phyloP scores from a whole-genome alignment of 1,139 yeast genomes.

The Lodderomyces margitis region DNA sequence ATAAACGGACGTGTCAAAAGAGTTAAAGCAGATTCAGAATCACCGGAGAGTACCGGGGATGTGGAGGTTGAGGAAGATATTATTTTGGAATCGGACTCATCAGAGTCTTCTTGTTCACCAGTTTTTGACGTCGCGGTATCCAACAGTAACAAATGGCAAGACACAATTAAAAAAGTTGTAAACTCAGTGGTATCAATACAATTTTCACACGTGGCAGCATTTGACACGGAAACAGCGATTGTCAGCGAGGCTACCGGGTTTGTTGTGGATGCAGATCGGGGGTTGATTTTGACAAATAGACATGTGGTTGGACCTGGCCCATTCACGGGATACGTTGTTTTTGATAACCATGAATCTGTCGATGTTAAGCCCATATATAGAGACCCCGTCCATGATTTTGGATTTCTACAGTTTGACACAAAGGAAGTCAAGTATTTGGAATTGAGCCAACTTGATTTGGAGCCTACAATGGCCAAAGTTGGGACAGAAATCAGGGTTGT shows the following conservation, averaged over 20 bases:
- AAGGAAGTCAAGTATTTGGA: slow-evolving; percentile 68
- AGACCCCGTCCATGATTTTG: slow-evolving; percentile 88
- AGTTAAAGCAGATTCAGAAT: neutral
- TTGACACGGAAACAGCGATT: slow-evolving; percentile 80
- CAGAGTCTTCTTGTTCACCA: slow-evolving; percentile 11
- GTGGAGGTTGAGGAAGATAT: slow-evolving; percentile 14
- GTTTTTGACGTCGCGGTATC: slow-evolving; percentile 16
- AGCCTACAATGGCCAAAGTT: slow-evolving; percentile 81
- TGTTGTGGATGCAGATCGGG: slow-evolving; percentile 81
- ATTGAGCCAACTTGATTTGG: slow-evolving; percentile 61
- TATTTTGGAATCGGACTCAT: slow-evolving; percentile 15
- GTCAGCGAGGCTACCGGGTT: slow-evolving; percentile 94
- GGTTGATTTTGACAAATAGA: slow-evolving; percentile 85
- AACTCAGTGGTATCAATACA: slow-evolving; percentile 86
- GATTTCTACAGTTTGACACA: slow-evolving; percentile 77
- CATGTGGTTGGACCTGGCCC: slow-evolving; percentile 97
- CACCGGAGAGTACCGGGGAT: neutral
- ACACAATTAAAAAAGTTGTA: slow-evolving; percentile 78
- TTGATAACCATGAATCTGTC: slow-evolving; percentile 93
- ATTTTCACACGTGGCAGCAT: slow-evolving; percentile 80
- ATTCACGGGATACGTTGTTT: slow-evolving; percentile 84
- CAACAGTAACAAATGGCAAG: slow-evolving; percentile 57
- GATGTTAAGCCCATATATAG: slow-evolving; percentile 79
- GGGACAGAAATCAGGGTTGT: slow-evolving; percentile 93
- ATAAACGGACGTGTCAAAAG: slow-evolving; percentile 14